Evolutionary conservation across 164 flowering plant genomes (phyloP), one percentile per base, ranked within the genome.

Genomic region (Platanus orientalis): DNA sequence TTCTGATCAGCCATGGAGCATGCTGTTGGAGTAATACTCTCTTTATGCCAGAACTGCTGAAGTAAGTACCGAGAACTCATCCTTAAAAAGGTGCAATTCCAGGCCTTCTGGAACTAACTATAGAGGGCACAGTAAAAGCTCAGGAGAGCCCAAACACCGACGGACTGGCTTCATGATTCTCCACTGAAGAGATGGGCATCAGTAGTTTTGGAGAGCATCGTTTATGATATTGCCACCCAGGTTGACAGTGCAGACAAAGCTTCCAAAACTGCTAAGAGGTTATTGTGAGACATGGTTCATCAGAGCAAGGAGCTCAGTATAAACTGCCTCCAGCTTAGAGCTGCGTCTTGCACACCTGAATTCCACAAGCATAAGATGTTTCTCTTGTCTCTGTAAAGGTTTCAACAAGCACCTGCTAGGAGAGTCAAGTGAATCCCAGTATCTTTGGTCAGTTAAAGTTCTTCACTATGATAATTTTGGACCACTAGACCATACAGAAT

Each of bases 1-100:
- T n/a, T 44, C 73, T 78, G 5, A 49, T 70, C 42, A 89, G 96
- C 81, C n/a, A 79, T 80, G 17, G 85, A 81, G 54, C 87, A 89
- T 57, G 93, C 93, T 5, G 91, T 85, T 61, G 91, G 89, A 59
- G 78, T 76, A 51, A 70, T 89, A 20, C 81, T 89, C 14, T 60
- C 84, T 9, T 49, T 89, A 56, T 87, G 96, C 74, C 74, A 68
- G 70, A 85, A 91, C 77, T 76, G 77, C 74, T 62, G 88, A 48
- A 73, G 66, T 45, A 83, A 82, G 67, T 85, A 85, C 57, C 65
- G 89, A 62, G 78, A 82, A 59, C 91, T 85, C 64, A 89, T 87
- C 51, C 86, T 89, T 5, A 80, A 76, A 19, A 87, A 79, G 93
- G 93, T 40, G 88, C 89, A 25, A 84, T 89, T 64, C 96, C 96